phyloP scores from a whole-genome alignment of 1,284 basidiomycete species.

The Porodaedalea pini region DNA sequence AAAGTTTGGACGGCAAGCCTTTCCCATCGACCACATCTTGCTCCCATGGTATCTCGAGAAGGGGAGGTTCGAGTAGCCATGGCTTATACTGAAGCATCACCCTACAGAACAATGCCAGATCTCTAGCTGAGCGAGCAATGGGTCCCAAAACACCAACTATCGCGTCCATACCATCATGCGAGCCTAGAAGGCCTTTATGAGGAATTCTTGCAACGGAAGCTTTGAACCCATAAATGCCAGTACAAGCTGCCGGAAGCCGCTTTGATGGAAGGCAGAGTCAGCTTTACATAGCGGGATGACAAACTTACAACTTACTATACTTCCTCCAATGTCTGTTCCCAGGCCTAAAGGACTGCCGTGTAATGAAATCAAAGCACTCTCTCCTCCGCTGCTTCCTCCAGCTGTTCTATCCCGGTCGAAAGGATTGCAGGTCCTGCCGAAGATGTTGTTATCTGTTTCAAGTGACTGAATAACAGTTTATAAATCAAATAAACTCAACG shows the following conservation, averaged over 20 bases:
- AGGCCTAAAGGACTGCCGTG: slow-evolving; percentile 56
- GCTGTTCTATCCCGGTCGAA: slow-evolving; percentile 49
- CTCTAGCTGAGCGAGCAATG: slow-evolving; percentile 47
- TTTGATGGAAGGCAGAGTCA: slow-evolving; percentile 18
- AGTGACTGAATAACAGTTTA: slow-evolving; percentile 34
- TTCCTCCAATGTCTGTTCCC: slow-evolving; percentile 57
- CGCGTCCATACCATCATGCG: slow-evolving; percentile 53
- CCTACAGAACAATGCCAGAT: slow-evolving; percentile 49
- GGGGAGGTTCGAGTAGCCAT: slow-evolving; percentile 51
- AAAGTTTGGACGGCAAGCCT: slow-evolving; percentile 42
- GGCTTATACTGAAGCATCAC: slow-evolving; percentile 49
- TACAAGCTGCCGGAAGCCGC: slow-evolving; percentile 45
- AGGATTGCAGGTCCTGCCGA: slow-evolving; percentile 51
- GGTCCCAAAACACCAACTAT: slow-evolving; percentile 52
- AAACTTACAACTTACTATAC: slow-evolving; percentile 33
- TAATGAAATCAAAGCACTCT: slow-evolving; percentile 59
- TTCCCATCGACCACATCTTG: slow-evolving; percentile 36
- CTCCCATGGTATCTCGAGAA: slow-evolving; percentile 53
- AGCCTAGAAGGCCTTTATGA: slow-evolving; percentile 47
- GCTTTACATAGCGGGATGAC: slow-evolving; percentile 15
- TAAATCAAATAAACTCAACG: slow-evolving; percentile 19
- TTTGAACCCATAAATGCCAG: slow-evolving; percentile 55
- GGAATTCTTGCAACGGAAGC: slow-evolving; percentile 49
- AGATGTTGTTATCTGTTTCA: slow-evolving; percentile 51
- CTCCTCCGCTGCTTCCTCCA: slow-evolving; percentile 63